Base-by-base conservation (phyloP, 495 filamentous ascomycete genomes). In the Darksidea phi region DNA sequence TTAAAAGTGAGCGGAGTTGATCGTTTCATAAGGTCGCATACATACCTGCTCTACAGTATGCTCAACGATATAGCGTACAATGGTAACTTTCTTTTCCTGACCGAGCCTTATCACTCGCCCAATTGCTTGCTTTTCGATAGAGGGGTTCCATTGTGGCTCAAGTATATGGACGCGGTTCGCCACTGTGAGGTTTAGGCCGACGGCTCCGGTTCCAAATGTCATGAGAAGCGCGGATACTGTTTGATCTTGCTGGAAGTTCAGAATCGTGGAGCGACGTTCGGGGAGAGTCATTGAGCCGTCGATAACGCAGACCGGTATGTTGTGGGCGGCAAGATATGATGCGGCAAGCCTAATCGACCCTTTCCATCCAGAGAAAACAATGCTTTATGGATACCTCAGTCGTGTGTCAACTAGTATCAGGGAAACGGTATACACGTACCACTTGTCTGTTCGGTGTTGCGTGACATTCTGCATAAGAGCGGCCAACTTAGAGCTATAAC, bases 131-230 rank as follows among this genome's bases (percentile, higher is more conserved):
- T 74, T 72, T 59, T 84, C 81, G 0, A 82, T 73, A 26, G 72
- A 74, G 0, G 81, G 81, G 42, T 83, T 82, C 81, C 80, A 84
- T 59, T 83, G 78, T 6, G 76, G 80, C 43, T 84, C 80, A 8
- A 83, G 64, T 17, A 83, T 71, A 60, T 76, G 73, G 1, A 84
- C 74, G 17, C 67, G 71, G 46, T 73, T 78, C 0, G 79, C 80
- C 0, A 71, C 64, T 1, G 77, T 75, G 26, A 84, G 73, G 51
- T 80, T 82, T 59, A 67, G 80, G 78, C 81, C 81, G 26, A 79
- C 70, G 11, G 77, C 76, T 2, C 81, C 80, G 12, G 78, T 81
- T 0, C 75, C 80, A 8, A 78, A 76, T 0, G 80, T 82, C 75
- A 84, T 81, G n/a, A 84, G 70, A 8, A 82, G 62, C 4, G 79